These are phyloP conservation scores for Ogataea methylovora DNA, from an alignment of 805 yeast genomes.

Conservation along the genomic window DNA sequence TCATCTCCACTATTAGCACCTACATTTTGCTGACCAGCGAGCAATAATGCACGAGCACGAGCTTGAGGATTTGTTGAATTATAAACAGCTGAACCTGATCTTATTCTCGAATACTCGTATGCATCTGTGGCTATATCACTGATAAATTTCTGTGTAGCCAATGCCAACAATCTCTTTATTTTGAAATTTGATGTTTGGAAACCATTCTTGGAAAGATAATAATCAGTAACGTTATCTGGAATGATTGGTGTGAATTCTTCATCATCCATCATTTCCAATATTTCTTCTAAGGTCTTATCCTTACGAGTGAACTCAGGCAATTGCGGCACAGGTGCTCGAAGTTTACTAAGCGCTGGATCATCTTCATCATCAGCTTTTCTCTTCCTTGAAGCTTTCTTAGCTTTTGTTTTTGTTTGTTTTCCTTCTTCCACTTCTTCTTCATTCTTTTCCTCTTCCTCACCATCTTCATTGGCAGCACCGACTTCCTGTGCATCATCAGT, in stretches of 20 bases:
- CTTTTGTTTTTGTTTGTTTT: constrained; percentile 2
- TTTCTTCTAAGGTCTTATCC: constrained; percentile 78
- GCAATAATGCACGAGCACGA: constrained; percentile 66
- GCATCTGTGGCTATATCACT: constrained; percentile 96
- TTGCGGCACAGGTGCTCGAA: constrained; percentile 31
- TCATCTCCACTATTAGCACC: constrained; percentile 27
- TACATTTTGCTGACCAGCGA: constrained; percentile 48
- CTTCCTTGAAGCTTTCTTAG: not conserved
- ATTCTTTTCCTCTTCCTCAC: not conserved
- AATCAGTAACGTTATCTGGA: constrained; percentile 95
- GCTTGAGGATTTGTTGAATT: constrained; percentile 81
- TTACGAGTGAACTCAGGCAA: constrained; percentile 66
- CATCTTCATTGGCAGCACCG: constrained; percentile 5
- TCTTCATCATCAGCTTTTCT: not conserved
- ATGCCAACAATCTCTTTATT: constrained; percentile 75
- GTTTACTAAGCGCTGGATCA: constrained; percentile 14
- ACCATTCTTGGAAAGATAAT: constrained; percentile 80
- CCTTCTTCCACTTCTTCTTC: constrained; percentile 7
- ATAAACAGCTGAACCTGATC: constrained; percentile 83
- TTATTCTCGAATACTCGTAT: constrained; percentile 86
- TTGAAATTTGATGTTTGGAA: constrained; percentile 72
- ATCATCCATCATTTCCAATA: constrained; percentile 84
- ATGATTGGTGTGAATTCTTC: constrained; percentile 93
- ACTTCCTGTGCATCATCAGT: constrained; percentile 6
- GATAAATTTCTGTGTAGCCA: constrained; percentile 94